Base-by-base conservation (phyloP, 257 asterid species). In the Schizonepeta tenuifolia region DNA sequence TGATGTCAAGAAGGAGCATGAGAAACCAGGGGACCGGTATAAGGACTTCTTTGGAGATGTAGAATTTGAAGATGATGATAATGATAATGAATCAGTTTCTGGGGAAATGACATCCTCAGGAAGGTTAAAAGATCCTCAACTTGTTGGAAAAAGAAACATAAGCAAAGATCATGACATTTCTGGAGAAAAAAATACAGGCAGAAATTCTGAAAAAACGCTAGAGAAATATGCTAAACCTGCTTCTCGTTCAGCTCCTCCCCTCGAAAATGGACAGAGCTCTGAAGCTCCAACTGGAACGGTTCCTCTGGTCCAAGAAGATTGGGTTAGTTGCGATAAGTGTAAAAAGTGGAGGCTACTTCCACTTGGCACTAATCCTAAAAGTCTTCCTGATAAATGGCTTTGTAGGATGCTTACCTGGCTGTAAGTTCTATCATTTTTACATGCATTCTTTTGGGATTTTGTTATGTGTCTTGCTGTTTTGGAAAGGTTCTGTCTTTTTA, bases 361-460 rank as follows among this genome's bases (percentile, higher is more conserved):
- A 62, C 96, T 81, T 72, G 98, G 90, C 56, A 92, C 82, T 71
- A 86, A 92, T 80, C 97, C 98, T 40, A 69, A 70, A 58, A 86
- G 88, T 80, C 98, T 95, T 77, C 96, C 98, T 15, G 86, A 95
- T 72, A 90, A 88, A 82, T 95, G 99, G 99, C 67, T 79, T 51
- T 95, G 99, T 75, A 88, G 87, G 80, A 90, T 90, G 99, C 99
- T 92, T 65, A 77, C 83, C 73, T 92, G 99, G 99, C 92, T 95
- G 98, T 95, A 90, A 95, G 99, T 92, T 78, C 70, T 71, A 26
- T 75, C 67, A 10, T 43, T 60, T 63, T 59, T 44, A 24, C 60
- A 15, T 70, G 59, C 41, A 26, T 28, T 67, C 9, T 22, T 74
- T 31, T 70, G 2, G 38, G 36, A 61, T 26, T 58, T 15, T 49